Base-by-base conservation (phyloP, 495 filamentous ascomycete species). In the Penicillium herquei region DNA sequence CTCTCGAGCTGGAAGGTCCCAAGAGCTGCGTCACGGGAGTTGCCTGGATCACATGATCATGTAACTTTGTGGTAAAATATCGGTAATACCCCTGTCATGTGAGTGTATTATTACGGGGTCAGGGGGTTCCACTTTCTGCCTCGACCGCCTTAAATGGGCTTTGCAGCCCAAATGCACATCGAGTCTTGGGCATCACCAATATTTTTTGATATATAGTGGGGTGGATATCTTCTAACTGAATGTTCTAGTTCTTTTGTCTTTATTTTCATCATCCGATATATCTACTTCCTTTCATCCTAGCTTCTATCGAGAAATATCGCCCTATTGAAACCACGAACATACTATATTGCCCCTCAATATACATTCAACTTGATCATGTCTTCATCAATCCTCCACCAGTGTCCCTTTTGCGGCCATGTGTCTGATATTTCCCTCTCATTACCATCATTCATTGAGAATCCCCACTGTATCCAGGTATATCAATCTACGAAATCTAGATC, bases 391-490 rank as follows among this genome's bases (percentile, higher is more conserved):
- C 44, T 70, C n/a, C 67, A 72, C 55, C 65, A 68, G 49, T 77
- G 73, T 46, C 65, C 63, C 12, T 72, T 63, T 18, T 78, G 72
- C 46, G 65, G 70, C 7, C 69, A 74, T 54, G 52, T 62, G 12
- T 72, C 63, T 34, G 65, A 74, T 64, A 68, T 70, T 8, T 66
- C 68, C 35, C 60, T 64, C 40, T 52, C 67, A 18, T 52, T 74
- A 35, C 63, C 65, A 49, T 64, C 62, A 16, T 71, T 69, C 39
- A 56, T 68, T 32, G 69, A 68, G 49, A 68, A 68, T 39, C 66
- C 64, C 6, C 65, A 72, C 48, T 75, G 70, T 63, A 68, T 55
- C 40, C 68, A 74, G 71, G 70, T 74, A 73, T 58, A 17, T 34
- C 11, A 33, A 26, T 51, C 16, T 26, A 44, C 7, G 13, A 17